Base-by-base conservation (phyloP, 306 rosid species). In the Quercus wislizeni region DNA sequence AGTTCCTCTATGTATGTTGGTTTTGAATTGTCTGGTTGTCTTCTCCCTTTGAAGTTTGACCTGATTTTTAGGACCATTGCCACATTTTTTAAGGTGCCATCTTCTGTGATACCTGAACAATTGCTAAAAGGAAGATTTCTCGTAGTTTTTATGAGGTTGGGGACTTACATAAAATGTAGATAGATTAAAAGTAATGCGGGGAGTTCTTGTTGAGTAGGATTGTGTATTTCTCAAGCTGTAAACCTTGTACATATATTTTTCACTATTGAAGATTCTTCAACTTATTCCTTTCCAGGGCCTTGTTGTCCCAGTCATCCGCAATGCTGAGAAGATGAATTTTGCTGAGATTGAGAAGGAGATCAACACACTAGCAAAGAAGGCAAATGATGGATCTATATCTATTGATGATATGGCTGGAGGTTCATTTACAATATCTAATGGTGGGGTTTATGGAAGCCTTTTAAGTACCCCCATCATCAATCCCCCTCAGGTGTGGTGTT, bases 361-460 rank as follows among this genome's bases (percentile, higher is more conserved):
- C 76, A 92, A 92, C 76, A 19, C 74, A 56, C 86, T 91, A 79
- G 93, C 96, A 35, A 89, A 92, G 88, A 92, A 89, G 87, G 97
- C 97, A 82, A 88, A 81, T 76, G 85, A 85, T 83, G 97, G 93
- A 81, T 79, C 89, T 70, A 73, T 88, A 78, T 92, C 94, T 55
- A 91, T 92, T 74, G 97, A 92, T 85, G 94, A 92, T 79, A 92
- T 89, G 97, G 97, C 94, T 63, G 97, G 97, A 75, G 97, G 96
- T 68, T 88, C 93, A 49, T 85, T 92, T 72, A 91, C 97, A 72
- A 89, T 92, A 88, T 92, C 96, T 11, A 92, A 92, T 65, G 97
- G 94, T 56, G 97, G 97, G 76, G 97, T 91, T 79, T 92, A 88
- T 78, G 94, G 96, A 76, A 92, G 94, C 74, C 97, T 92, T 86